phyloP scores from a whole-genome alignment of 345 rosid species.

The Lumnitzera littorea region DNA sequence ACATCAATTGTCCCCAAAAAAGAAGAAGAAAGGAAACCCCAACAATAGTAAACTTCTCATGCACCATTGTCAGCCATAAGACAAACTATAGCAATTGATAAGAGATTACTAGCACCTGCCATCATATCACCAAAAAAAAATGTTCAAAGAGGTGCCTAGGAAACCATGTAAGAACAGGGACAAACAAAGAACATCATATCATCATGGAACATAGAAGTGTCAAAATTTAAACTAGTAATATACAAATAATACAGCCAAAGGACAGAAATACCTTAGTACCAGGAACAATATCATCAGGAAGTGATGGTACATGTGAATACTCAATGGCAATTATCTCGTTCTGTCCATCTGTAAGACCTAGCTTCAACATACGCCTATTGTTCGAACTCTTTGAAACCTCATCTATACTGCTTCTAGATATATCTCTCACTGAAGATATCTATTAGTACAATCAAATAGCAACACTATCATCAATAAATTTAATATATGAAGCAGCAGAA shows the following conservation, averaged over 20 bases:
- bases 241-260: neutral
- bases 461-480: neutral
- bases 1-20: too few relatives aligned
- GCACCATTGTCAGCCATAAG: too few relatives aligned
- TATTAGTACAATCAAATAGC: conserved; percentile 7
- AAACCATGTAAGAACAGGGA: too few relatives aligned
- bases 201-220: neutral
- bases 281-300: conserved; percentile 58
- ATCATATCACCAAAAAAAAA: too few relatives aligned
- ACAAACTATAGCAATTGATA: too few relatives aligned
- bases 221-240: neutral
- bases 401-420: conserved; percentile 57
- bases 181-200: neutral
- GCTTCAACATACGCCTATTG: conserved; percentile 47
- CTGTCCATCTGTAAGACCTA: conserved; percentile 67
- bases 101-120: too few relatives aligned
- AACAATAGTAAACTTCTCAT: too few relatives aligned
- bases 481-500: neutral
- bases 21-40: too few relatives aligned
- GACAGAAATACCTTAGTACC: conserved; percentile 63
- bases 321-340: conserved; percentile 66
- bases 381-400: conserved; percentile 40
- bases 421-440: conserved; percentile 68
- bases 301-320: conserved; percentile 46
- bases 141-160: too few relatives aligned